Evolutionary conservation across 1,139 yeast genomes (phyloP).

Genomic region (Protomyces pachydermus): DNA sequence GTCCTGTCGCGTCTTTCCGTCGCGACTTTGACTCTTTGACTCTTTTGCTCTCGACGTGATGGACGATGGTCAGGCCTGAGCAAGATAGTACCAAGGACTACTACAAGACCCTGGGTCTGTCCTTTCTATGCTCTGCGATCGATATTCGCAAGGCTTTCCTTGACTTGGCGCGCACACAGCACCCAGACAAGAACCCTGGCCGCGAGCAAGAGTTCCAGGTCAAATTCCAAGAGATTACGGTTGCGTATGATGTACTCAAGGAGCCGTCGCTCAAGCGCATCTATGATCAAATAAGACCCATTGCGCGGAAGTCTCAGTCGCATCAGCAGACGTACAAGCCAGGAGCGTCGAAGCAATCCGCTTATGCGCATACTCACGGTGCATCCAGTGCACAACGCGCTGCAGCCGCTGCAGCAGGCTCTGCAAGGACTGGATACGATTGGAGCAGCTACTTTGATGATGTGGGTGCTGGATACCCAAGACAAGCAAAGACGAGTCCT

Average conservation of each 20-base stretch:
- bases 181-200: conserved; percentile 30
- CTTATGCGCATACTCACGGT: neutral
- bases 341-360: neutral
- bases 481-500: neutral
- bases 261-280: conserved; percentile 19
- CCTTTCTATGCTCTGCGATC: conserved; percentile 3
- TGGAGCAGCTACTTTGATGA: neutral
- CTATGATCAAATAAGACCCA: conserved; percentile 26
- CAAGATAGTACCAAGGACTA: conserved; percentile 21
- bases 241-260: conserved; percentile 27
- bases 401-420: neutral
- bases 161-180: conserved; percentile 26
- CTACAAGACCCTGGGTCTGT: conserved; percentile 36
- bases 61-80: conserved; percentile 23
- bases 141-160: conserved; percentile 24
- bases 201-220: conserved; percentile 23
- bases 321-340: neutral
- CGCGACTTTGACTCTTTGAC: no score
- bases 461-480: neutral
- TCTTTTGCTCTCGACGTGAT: no score
- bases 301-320: neutral
- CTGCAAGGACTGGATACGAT: neutral
- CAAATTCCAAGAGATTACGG: conserved; percentile 26
- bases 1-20: neutral
- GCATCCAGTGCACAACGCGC: neutral